Percentiles rank a stretch among this genome's conserved stretches.
Conservation (phyloP, 768 basidiomycete genomes). For the Collybia nuda region DNA sequence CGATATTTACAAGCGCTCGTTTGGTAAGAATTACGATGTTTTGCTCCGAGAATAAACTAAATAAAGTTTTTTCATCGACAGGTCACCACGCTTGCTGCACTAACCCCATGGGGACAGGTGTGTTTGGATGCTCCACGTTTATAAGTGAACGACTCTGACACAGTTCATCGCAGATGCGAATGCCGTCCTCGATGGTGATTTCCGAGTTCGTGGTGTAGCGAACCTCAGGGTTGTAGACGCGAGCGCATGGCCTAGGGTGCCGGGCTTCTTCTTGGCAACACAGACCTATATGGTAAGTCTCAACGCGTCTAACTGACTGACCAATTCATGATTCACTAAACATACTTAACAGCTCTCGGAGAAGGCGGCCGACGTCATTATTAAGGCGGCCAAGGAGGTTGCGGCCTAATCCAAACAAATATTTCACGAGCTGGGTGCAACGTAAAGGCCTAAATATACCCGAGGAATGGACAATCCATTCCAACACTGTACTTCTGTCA, state of each 20-base stretch:
- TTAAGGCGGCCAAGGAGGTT: slow-evolving; percentile 11
- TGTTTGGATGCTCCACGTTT: not conserved
- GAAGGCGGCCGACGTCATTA: slow-evolving; percentile 28
- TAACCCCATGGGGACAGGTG: slow-evolving; percentile 26
- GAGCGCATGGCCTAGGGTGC: slow-evolving; percentile 27
- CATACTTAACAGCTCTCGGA: slow-evolving; percentile 21
- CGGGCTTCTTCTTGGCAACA: slow-evolving; percentile 30
- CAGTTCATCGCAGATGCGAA: slow-evolving; percentile 17
- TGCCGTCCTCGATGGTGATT: slow-evolving; percentile 28
- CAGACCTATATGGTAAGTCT: slow-evolving; percentile 27
- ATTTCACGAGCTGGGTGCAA: too few species aligned
- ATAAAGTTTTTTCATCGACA: slow-evolving; percentile 1
- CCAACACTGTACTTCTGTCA: too few species aligned
- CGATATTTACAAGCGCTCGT: slow-evolving; percentile 22
- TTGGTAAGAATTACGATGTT: slow-evolving; percentile 12
- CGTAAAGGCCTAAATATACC: too few species aligned
- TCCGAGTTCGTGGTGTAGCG: slow-evolving; percentile 27
- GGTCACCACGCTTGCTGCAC: slow-evolving; percentile 32
- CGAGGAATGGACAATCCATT: too few species aligned
- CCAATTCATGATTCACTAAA: not conserved
- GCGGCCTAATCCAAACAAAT: too few species aligned
- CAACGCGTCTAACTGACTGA: not conserved
- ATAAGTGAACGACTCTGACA: not conserved
- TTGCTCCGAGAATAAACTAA: too few species aligned
- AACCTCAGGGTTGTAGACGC: slow-evolving; percentile 29